Evolutionary conservation across 1,139 yeast species (phyloP), one percentile per base, ranked within the genome.

Genomic region (Geotrichum reessii): DNA sequence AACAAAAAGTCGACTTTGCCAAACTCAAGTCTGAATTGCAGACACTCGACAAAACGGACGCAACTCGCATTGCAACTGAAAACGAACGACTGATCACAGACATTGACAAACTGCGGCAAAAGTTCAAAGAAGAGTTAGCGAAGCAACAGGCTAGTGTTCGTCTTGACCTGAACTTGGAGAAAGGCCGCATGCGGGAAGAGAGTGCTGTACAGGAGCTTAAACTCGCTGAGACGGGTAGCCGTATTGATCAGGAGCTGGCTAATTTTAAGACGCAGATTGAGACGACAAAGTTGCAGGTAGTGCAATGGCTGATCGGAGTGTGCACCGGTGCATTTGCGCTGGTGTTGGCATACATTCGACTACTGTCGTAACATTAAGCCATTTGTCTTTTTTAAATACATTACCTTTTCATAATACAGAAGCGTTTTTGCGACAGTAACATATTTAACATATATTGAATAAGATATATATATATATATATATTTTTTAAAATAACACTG

Each of bases 231-330:
- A 91, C 97, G 1, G 95, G 91, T 67, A 90, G 97, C 3, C 79
- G 97, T 65, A 92, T 93, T 61, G 98, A 93, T 70, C 96, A 93
- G 72, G 99, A 93, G 69, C 87, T 93, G 46, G 87, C 95, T 53
- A 92, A 93, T 70, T 89, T 93, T 82, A 92, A 88, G 72, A 88
- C 92, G 79, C 97, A 92, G 73, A 91, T 93, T 64, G 96, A 92
- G 68, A 84, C 89, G 50, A 96, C 93, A 44, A 92, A 93, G 74
- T 89, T 97, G 1, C 97, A 93, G 71, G 97, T 93, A 55, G 84
- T 90, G 84, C 99, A 93, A 73, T 93, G 98, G 98, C 80, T 93
- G 65, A 90, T 93, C 67, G 98, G 98, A 78, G 97, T 93, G 25
- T 88, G 96, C 68, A 91, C 98, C 0, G 99, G 98, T 87, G 88